Percentiles rank a stretch among this genome's conserved stretches.
Conservation (phyloP, 2,329 filamentous ascomycete genomes). For the Fusarium odoratissimum region DNA sequence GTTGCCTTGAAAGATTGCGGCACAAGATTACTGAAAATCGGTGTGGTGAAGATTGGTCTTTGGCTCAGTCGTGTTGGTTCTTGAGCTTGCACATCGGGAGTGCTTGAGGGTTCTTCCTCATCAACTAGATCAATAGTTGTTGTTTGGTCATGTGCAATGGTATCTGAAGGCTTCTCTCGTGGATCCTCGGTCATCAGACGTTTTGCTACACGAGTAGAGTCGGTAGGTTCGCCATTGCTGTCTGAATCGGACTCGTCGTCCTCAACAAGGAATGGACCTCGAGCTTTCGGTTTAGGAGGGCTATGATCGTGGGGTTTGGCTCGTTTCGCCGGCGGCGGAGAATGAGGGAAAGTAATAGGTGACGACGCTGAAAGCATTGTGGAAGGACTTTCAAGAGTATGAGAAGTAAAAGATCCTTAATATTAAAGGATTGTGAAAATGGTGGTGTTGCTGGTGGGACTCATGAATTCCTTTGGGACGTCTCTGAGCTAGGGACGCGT, state of each 20-base stretch:
- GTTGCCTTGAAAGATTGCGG: slow-evolving; percentile 55
- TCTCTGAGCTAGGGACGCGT: slow-evolving; percentile 43
- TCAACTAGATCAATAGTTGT: slow-evolving; percentile 1
- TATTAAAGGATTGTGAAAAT: neutral
- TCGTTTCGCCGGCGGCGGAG: slow-evolving; percentile 54
- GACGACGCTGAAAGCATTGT: slow-evolving; percentile 71
- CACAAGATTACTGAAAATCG: slow-evolving; percentile 42
- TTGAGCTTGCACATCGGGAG: neutral
- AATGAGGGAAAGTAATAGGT: slow-evolving; percentile 66
- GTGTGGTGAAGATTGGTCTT: slow-evolving; percentile 44
- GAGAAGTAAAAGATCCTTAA: neutral
- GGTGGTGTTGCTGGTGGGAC: slow-evolving; percentile 22
- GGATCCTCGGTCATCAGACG: slow-evolving; percentile 49
- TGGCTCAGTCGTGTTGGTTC: slow-evolving; percentile 37
- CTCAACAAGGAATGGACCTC: slow-evolving; percentile 55
- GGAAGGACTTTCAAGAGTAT: neutral
- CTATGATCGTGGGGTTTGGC: slow-evolving; percentile 51
- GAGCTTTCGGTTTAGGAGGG: slow-evolving; percentile 50
- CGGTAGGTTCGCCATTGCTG: slow-evolving; percentile 3
- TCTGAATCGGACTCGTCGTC: slow-evolving; percentile 52
- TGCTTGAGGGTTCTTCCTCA: slow-evolving; percentile 1
- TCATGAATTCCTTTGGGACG: slow-evolving; percentile 17
- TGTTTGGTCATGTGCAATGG: neutral
- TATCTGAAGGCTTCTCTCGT: slow-evolving; percentile 19
- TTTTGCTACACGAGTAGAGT: slow-evolving; percentile 43